Conservation (phyloP, 2,329 filamentous ascomycete species). For the Geosmithia morbida region DNA sequence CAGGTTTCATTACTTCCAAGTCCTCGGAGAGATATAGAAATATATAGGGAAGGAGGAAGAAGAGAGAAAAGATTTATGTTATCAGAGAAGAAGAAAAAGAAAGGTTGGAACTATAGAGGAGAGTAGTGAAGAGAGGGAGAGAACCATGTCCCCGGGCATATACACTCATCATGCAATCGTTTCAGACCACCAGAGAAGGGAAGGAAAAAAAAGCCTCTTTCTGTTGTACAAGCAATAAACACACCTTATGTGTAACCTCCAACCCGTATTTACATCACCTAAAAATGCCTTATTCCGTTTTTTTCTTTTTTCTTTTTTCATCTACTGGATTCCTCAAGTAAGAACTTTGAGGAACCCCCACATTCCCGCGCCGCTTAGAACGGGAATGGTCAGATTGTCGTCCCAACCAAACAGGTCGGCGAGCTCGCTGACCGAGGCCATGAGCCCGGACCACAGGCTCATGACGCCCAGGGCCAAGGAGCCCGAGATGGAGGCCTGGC, state of each 20-base stretch:
- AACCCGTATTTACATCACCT: background rate
- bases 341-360: constrained; percentile 88
- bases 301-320: background rate
- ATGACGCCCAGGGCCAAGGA: constrained; percentile 61
- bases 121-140: background rate
- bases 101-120: too few species aligned
- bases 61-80: too few species aligned
- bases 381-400: constrained; percentile 93
- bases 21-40: too few species aligned
- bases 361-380: constrained; percentile 75
- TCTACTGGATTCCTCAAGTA: constrained; percentile 27
- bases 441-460: constrained; percentile 76
- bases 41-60: too few species aligned
- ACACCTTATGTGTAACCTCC: background rate
- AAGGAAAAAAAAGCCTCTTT: too few species aligned
- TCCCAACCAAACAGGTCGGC: constrained; percentile 90
- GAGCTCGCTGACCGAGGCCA: constrained; percentile 79
- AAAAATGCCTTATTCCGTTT: background rate
- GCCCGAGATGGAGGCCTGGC: constrained; percentile 48
- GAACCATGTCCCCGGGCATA: background rate
- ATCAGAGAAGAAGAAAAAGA: too few species aligned
- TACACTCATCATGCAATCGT: background rate
- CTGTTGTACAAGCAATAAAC: background rate
- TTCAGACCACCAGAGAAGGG: background rate
- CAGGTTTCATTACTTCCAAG: too few species aligned